Evolutionary conservation across 2,329 filamentous ascomycete genomes (phyloP).

Genomic region (Epichloe brachyelytri): DNA sequence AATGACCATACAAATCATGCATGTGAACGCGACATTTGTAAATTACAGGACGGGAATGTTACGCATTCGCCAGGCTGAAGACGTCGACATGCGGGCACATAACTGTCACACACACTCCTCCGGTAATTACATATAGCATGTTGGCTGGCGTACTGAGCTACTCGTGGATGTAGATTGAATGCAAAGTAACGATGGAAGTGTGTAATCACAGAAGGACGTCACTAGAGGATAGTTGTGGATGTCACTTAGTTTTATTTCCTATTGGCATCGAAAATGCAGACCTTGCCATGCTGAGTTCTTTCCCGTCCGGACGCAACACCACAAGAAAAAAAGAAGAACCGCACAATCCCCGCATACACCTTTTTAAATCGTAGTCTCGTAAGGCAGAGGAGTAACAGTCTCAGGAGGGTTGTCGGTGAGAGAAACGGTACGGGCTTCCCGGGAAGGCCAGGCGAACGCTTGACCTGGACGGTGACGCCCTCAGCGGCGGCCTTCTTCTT

Average conservation of each 20-base stretch:
- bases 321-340: constrained; percentile 26
- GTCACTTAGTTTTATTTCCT: constrained; percentile 26
- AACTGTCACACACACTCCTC: too few species aligned
- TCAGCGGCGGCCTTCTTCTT: constrained; percentile 88
- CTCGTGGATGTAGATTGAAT: background rate
- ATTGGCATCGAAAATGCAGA: constrained; percentile 30
- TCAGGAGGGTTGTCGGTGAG: constrained; percentile 75
- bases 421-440: constrained; percentile 68
- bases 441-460: constrained; percentile 72
- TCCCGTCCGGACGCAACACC: constrained; percentile 31
- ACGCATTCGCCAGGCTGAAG: too few species aligned
- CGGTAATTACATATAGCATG: background rate
- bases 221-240: constrained; percentile 11
- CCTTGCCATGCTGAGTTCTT: constrained; percentile 31
- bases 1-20: background rate
- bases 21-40: background rate
- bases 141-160: background rate
- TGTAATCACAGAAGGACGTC: background rate
- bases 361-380: constrained; percentile 95
- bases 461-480: constrained; percentile 78
- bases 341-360: constrained; percentile 8
- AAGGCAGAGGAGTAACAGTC: constrained; percentile 82
- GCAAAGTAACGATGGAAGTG: background rate
- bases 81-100: too few species aligned
- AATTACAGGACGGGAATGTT: too few species aligned